Evolutionary conservation across 2,329 filamentous ascomycete species (phyloP).

Genomic region (Epichloe baconii): DNA sequence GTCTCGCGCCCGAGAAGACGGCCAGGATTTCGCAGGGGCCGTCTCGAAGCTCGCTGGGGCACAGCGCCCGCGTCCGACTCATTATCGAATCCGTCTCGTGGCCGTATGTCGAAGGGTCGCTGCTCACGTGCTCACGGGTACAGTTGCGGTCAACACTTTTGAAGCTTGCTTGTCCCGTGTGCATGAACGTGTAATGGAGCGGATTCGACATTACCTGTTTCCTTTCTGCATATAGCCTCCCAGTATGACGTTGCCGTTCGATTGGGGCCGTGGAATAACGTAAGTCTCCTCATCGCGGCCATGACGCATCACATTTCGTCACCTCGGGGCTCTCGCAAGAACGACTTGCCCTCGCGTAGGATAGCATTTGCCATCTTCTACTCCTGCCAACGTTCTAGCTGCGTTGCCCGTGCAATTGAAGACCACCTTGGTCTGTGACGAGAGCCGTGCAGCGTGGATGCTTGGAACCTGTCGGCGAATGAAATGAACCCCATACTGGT

Average conservation of each 20-base stretch:
- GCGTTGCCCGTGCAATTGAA: slow-evolving; percentile 25
- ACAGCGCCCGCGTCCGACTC: slow-evolving; percentile 19
- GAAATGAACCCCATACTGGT: slow-evolving; percentile 20
- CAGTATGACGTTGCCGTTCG: slow-evolving; percentile 21
- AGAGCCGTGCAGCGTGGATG: slow-evolving; percentile 14
- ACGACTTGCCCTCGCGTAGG: slow-evolving; percentile 28
- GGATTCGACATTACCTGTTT: slow-evolving; percentile 12
- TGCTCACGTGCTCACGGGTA: slow-evolving; percentile 4
- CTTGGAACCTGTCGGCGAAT: slow-evolving; percentile 15
- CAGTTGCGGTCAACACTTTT: neutral
- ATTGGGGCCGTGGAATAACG: slow-evolving; percentile 24
- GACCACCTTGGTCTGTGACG: slow-evolving; percentile 17
- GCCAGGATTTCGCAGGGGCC: slow-evolving; percentile 18
- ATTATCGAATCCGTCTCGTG: slow-evolving; percentile 25
- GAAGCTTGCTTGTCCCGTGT: too few relatives aligned
- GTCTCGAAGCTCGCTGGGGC: slow-evolving; percentile 15
- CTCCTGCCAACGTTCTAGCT: slow-evolving; percentile 20
- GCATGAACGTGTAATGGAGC: neutral
- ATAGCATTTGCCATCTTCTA: slow-evolving; percentile 25
- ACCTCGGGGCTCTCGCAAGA: slow-evolving; percentile 20
- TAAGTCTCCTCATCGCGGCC: slow-evolving; percentile 27
- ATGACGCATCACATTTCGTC: slow-evolving; percentile 24
- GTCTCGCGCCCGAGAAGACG: slow-evolving; percentile 19
- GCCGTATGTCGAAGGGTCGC: slow-evolving; percentile 22
- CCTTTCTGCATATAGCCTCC: slow-evolving; percentile 28